phyloP scores from a whole-genome alignment of 2,329 filamentous ascomycete genomes.

The Fonsecaea erecta region DNA sequence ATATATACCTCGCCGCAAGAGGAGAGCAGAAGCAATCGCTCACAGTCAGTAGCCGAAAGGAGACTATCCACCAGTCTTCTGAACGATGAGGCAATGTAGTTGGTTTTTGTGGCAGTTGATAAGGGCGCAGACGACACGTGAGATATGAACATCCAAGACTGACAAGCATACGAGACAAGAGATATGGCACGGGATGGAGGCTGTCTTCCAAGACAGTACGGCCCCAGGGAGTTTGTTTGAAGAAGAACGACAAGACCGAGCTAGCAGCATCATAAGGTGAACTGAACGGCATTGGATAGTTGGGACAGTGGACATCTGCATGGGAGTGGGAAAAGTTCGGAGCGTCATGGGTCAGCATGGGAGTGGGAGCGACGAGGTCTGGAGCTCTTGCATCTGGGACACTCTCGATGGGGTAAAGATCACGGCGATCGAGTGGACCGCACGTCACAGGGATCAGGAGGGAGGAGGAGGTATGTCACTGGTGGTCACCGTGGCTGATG shows the following conservation, averaged over 20 bases:
- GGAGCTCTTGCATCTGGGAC: conserved; percentile 22
- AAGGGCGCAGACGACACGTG: neutral
- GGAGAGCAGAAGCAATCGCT: neutral
- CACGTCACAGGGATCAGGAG: conserved; percentile 15
- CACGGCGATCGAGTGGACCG: conserved; percentile 33
- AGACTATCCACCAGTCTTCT: neutral
- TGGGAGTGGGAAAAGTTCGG: conserved; percentile 18
- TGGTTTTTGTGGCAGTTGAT: too few species aligned
- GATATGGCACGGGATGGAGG: neutral
- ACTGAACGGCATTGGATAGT: neutral
- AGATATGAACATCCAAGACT: neutral
- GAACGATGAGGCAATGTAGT: too few species aligned
- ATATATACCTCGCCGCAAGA: neutral
- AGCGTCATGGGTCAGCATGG: conserved; percentile 24
- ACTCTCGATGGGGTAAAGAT: conserved; percentile 22
- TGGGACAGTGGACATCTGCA: conserved; percentile 11
- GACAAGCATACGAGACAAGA: neutral
- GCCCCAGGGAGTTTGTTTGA: neutral
- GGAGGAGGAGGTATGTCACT: neutral
- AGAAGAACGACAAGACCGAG: conserved; percentile 3
- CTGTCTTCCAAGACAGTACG: neutral
- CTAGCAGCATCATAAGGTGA: neutral
- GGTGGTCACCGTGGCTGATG: conserved; percentile 1
- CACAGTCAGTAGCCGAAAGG: neutral
- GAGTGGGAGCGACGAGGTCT: conserved; percentile 7